Evolutionary conservation across 2,329 filamentous ascomycete species (phyloP).

Genomic region (Conoideocrella luteorostrata): DNA sequence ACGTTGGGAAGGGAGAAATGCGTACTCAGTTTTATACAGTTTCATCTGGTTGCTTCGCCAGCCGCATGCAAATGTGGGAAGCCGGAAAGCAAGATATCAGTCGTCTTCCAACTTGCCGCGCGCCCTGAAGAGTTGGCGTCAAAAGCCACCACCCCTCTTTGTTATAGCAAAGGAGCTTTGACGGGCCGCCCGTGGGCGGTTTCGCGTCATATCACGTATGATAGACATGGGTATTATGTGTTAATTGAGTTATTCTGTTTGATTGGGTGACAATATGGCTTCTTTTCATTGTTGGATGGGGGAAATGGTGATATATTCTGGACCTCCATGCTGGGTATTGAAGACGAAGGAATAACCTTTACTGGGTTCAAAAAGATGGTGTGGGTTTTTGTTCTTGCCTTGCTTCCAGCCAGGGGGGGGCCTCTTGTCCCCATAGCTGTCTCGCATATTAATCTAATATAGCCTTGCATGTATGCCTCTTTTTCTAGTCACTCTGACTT

Average conservation of each 20-base stretch:
- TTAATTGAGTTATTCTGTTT: constrained; percentile 2
- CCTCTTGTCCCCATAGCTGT: too few species aligned
- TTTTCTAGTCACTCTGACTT: too few species aligned
- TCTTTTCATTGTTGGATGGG: background rate
- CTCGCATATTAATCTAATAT: constrained; percentile 4
- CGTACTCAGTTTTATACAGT: too few species aligned
- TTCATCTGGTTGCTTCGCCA: too few species aligned
- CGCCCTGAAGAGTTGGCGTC: too few species aligned
- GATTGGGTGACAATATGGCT: constrained; percentile 2
- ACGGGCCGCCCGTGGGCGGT: background rate
- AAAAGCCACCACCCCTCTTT: too few species aligned
- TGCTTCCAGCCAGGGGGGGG: too few species aligned
- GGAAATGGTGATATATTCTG: background rate
- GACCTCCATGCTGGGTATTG: background rate
- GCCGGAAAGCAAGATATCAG: background rate
- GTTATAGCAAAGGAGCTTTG: background rate
- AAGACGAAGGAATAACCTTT: too few species aligned
- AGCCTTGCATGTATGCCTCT: background rate
- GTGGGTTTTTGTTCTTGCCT: too few species aligned
- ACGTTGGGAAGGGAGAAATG: too few species aligned
- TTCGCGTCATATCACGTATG: constrained; percentile 4
- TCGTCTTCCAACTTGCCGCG: background rate
- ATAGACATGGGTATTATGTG: constrained; percentile 8
- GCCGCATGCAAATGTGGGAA: too few species aligned
- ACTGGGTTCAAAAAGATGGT: too few species aligned